Base-by-base conservation (phyloP, 345 rosid genomes). In the Mangifera indica region DNA sequence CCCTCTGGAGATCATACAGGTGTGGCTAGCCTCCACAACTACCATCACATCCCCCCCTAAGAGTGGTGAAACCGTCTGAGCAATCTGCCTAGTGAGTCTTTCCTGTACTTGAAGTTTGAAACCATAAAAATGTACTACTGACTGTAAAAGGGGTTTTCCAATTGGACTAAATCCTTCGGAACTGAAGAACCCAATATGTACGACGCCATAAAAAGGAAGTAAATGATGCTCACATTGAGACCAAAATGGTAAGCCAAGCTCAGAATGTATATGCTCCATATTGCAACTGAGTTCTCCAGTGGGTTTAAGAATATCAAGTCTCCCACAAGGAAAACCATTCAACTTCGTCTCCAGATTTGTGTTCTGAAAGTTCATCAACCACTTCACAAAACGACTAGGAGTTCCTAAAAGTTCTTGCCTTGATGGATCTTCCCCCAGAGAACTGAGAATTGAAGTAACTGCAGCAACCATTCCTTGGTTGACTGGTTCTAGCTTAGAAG, bases 71-170 rank as follows among this genome's bases (percentile, higher is more conserved):
- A 86, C 81, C 1, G 93, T 87, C 79, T 96, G 92, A 6, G 97
- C 96, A 56, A 96, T 89, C 80, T 96, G 98, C 76, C 88, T 76
- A 34, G 94, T 91, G 52, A 96, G 88, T 63, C 98, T 88, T 84
- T 96, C 99, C 80, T 96, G 99, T 69, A 96, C 97, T 80, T 96
- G 99, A 67, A 96, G 98, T 87, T 93, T 96, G 77, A 87, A 91
- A 72, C 99, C 97, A 37, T 88, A 91, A 65, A 86, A 96, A 72
- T 87, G 95, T 20, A 96, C 95, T 63, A 91, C 74, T 0, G 97
- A 89, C 75, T 88, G 93, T 21, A 96, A 53, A 61, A 82, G 83
- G 13, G 94, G 76, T 55, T 71, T 88, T 67, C 78, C 83, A 45
- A 85, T 61, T 29, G 89, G 84, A 72, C 55, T 79, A 32, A 49